Evolutionary conservation across 768 basidiomycete genomes (phyloP).

Genomic region (Suillus subalutaceus): DNA sequence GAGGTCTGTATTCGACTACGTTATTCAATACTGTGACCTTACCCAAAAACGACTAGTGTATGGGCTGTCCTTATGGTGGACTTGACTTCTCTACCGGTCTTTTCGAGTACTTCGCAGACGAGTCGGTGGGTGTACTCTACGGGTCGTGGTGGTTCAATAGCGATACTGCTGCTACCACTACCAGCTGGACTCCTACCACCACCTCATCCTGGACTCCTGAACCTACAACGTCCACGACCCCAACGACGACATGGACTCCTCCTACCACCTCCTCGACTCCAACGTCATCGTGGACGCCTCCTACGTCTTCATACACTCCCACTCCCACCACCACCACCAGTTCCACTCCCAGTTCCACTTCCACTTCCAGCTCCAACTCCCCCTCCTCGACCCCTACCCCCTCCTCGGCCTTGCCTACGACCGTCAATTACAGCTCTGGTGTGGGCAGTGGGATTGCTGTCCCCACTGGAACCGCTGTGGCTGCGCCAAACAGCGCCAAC

Average conservation of each 20-base stretch:
- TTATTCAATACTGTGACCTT: conserved; percentile 8
- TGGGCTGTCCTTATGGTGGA: conserved; percentile 63
- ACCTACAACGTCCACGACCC: conserved; percentile 17
- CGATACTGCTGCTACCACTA: conserved; percentile 31
- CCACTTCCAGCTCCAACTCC: conserved; percentile 23
- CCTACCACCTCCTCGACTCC: conserved; percentile 24
- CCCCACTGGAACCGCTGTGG: conserved; percentile 26
- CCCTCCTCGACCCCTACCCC: conserved; percentile 20
- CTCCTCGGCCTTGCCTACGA: conserved; percentile 26
- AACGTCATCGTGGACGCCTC: conserved; percentile 25
- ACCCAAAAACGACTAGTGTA: conserved; percentile 47
- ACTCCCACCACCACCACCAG: conserved; percentile 19
- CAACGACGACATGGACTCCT: conserved; percentile 9
- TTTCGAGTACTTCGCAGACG: conserved; percentile 60
- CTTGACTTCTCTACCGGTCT: conserved; percentile 72
- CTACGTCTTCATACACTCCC: conserved; percentile 19
- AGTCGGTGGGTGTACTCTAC: conserved; percentile 55
- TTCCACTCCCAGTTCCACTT: conserved; percentile 29
- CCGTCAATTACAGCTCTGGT: conserved; percentile 20
- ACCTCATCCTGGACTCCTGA: conserved; percentile 22
- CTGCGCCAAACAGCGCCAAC: conserved; percentile 33
- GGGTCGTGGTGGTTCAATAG: conserved; percentile 62
- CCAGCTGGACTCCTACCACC: conserved; percentile 27
- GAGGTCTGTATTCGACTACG: conserved; percentile 41
- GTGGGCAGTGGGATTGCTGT: conserved; percentile 28